These are phyloP conservation scores for Francoa sonchifolia DNA, from an alignment of 441 rosid genomes.

Conservation along the genomic window DNA sequence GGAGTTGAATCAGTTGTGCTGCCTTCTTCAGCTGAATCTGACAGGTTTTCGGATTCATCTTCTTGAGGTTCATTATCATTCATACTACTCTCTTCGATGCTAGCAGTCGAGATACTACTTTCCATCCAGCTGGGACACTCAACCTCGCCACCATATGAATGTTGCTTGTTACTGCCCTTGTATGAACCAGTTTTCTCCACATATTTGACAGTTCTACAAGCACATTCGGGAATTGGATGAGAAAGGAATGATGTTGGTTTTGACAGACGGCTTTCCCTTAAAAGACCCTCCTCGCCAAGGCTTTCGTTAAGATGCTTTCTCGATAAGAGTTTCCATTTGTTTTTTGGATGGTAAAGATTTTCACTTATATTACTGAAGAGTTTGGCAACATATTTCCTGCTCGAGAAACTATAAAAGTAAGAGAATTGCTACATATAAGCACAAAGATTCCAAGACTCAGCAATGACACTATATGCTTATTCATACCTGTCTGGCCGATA, in stretches of 20 bases:
- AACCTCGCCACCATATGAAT: conserved; percentile 2
- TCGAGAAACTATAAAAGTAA: not conserved
- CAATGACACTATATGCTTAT: not conserved
- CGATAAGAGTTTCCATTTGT: conserved; percentile 11
- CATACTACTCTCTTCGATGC: not conserved
- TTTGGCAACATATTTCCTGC: conserved; percentile 10
- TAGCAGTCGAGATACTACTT: not conserved
- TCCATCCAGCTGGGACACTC: conserved; percentile 15
- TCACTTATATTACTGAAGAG: conserved; percentile 8
- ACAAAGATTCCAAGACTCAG: not conserved
- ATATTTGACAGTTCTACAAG: conserved; percentile 5
- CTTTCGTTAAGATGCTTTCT: conserved; percentile 13
- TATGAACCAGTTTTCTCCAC: not conserved
- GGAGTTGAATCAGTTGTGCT: conserved; percentile 5
- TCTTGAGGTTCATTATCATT: conserved; percentile 7
- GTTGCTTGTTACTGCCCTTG: not conserved
- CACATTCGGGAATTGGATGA: conserved; percentile 13
- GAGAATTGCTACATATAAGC: not conserved
- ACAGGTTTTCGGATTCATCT: too few species aligned
- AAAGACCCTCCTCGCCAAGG: conserved; percentile 11
- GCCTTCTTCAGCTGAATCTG: not conserved
- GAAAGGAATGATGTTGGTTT: conserved; percentile 9
- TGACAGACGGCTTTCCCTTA: conserved; percentile 6
- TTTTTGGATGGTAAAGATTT: conserved; percentile 11
- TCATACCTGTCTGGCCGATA: conserved; percentile 10